Evolutionary conservation across 2,329 filamentous ascomycete species (phyloP).

Genomic region (Penicillium concentricum): DNA sequence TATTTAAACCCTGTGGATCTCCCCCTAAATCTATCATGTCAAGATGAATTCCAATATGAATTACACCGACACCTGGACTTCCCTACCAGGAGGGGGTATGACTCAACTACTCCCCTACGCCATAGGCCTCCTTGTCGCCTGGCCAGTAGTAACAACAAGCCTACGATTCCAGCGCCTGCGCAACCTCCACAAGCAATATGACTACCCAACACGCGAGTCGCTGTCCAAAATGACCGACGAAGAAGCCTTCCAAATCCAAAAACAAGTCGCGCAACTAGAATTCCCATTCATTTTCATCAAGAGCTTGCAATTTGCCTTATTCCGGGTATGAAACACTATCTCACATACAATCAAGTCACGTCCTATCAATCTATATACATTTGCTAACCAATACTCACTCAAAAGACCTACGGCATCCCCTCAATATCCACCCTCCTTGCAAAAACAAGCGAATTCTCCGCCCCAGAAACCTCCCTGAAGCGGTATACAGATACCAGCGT

Average conservation of each 20-base stretch:
- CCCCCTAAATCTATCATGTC: neutral
- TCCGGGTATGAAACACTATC: constrained; percentile 44
- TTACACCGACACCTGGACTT: neutral
- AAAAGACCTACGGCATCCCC: constrained; percentile 59
- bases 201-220: constrained; percentile 47
- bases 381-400: neutral
- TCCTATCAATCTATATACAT: neutral
- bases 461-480: constrained; percentile 50
- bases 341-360: neutral
- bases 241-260: constrained; percentile 53
- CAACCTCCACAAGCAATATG: constrained; percentile 42
- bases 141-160: constrained; percentile 27
- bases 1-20: neutral
- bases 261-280: constrained; percentile 49
- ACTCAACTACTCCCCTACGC: constrained; percentile 23
- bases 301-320: constrained; percentile 59
- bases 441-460: constrained; percentile 51
- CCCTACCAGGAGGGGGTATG: constrained; percentile 1
- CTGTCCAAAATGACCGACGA: constrained; percentile 55
- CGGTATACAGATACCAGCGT: constrained; percentile 54
- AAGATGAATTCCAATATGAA: too few relatives aligned
- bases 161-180: constrained; percentile 38
- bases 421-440: constrained; percentile 52
- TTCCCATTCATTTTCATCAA: constrained; percentile 56
- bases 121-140: constrained; percentile 24